Percentiles rank a stretch among this genome's conserved stretches.
Evolutionary conservation across 805 yeast species (phyloP).

Genomic region (Metschnikowia similis): DNA sequence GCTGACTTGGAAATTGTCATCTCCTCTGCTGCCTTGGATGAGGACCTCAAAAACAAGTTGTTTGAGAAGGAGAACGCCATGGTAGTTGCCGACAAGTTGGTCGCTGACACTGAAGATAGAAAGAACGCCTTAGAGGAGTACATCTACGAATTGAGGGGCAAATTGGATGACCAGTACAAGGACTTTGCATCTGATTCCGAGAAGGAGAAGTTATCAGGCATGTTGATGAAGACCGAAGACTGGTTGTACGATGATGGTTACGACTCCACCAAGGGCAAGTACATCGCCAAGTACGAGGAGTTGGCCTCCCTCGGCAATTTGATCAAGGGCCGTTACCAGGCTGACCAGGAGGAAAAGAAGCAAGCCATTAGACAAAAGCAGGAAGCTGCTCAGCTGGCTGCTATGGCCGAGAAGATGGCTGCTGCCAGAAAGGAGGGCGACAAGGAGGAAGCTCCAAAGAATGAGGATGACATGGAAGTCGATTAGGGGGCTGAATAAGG

Average conservation of each 20-base stretch:
- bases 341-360: constrained; percentile 92
- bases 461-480: constrained; percentile 22
- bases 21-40: constrained; percentile 59
- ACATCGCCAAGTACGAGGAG: constrained; percentile 97
- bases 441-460: constrained; percentile 19
- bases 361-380: constrained; percentile 82
- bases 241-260: constrained; percentile 98
- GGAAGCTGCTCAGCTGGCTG: constrained; percentile 81
- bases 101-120: constrained; percentile 97
- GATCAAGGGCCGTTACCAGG: constrained; percentile 90
- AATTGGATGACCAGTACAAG: constrained; percentile 86
- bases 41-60: constrained; percentile 49
- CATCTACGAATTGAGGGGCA: constrained; percentile 95
- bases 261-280: constrained; percentile 93
- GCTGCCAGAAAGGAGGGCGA: constrained; percentile 58
- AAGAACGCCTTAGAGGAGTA: constrained; percentile 98
- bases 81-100: constrained; percentile 89
- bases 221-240: constrained; percentile 86
- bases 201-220: constrained; percentile 69
- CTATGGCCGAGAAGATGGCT: constrained; percentile 77
- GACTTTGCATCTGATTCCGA: constrained; percentile 88
- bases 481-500: constrained; percentile 9
- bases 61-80: constrained; percentile 83
- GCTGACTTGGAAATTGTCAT: constrained; percentile 64
- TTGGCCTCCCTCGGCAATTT: constrained; percentile 91